Evolutionary conservation across 2,329 filamentous ascomycete genomes (phyloP), one percentile per base, ranked within the genome.

Genomic region (Bimuria novae-zelandiae): DNA sequence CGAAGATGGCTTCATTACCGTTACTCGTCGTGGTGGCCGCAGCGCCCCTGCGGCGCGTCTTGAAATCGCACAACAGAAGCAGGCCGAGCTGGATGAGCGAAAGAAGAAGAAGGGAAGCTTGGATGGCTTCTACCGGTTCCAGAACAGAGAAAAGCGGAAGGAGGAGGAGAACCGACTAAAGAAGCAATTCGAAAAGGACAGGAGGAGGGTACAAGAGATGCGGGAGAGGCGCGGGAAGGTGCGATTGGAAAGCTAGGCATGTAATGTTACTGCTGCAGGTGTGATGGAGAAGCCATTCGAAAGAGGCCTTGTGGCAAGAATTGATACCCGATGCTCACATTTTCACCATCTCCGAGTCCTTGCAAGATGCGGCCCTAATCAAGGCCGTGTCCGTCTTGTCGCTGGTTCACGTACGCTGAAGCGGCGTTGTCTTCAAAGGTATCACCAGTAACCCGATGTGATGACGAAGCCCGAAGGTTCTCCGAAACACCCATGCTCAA

Each of bases 1-100:
- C 72, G 92, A 91, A 68, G 94, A 99, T 73, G 94, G 94, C 1
- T 99, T 99, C 71, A 83, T 97, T 43, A 97, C 92, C 3, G 94
- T 99, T 21, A 89, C 87, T 1, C 83, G 89, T 49, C 92, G 92
- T 22, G 89, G 89, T 33, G 54, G 66, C 1, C 81, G 82, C 54
- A 81, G 81, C 6, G 89, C 88, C n/a, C 86, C 90, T 2, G 42
- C 49, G 1, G 92, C 89, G 1, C 83, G 87, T 49, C 82, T 86
- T 56, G 88, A 88, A 62, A 91, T 86, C 67, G 80, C 80, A 41
- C 74, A 83, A 65, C 76, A 79, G 54, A 83, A 85, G 69, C 30
- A 47, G 23, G 3, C 22, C 8, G 84, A 88, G 75, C 46, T 86
- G 67, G 80, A 80, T 39, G 74, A 83, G 65, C 76, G 76, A 49